Evolutionary conservation across 306 rosid species (phyloP).

Genomic region (Luffa aegyptiaca): DNA sequence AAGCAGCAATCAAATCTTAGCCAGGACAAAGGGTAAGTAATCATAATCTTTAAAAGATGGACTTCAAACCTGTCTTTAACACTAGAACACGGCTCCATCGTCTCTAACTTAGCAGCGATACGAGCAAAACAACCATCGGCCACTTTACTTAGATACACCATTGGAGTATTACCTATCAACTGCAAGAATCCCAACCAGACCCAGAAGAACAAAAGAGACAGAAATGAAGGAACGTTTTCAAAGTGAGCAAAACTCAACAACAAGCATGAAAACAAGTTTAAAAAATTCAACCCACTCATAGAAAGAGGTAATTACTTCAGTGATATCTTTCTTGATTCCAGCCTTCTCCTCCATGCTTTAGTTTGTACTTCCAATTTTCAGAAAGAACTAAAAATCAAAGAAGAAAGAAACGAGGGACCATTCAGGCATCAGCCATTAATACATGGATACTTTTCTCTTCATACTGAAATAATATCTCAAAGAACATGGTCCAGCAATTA

Average conservation of each 20-base stretch:
- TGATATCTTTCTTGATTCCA: constrained; percentile 60
- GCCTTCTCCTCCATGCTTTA: constrained; percentile 36
- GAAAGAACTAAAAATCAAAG: not conserved
- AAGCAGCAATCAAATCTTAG: not conserved
- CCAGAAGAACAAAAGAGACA: not conserved
- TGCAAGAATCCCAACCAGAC: constrained; percentile 12
- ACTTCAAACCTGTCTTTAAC: constrained; percentile 48
- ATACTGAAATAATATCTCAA: too few species aligned
- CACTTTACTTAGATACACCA: constrained; percentile 53
- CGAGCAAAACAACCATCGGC: constrained; percentile 59
- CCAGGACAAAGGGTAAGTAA: not conserved
- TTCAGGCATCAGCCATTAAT: too few species aligned
- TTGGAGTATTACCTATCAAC: constrained; percentile 59
- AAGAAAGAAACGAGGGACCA: not conserved
- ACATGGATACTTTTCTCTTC: too few species aligned
- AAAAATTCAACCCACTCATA: not conserved
- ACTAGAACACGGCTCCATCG: constrained; percentile 61
- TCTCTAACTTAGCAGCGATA: constrained; percentile 67
- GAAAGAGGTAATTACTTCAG: too few species aligned
- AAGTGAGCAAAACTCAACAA: not conserved
- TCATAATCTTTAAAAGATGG: not conserved
- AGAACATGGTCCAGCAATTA: too few species aligned
- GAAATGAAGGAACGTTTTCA: not conserved
- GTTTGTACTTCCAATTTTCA: not conserved
- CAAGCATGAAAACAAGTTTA: not conserved